Base-by-base conservation (phyloP, 169 alveolate genomes). In the Ichthyophthirius multifiliis region DNA sequence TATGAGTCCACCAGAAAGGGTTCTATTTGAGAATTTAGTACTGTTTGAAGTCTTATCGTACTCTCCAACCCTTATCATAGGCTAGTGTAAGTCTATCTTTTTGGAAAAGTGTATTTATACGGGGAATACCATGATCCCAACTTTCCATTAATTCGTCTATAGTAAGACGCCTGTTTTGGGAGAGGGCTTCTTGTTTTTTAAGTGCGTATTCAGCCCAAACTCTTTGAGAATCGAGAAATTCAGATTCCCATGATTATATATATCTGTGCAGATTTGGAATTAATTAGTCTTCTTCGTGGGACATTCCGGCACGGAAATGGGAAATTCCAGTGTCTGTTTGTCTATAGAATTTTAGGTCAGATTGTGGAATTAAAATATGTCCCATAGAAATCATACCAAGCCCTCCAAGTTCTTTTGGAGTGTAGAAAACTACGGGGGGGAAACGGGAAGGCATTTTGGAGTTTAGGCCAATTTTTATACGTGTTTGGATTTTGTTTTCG, bases 1-100 rank as follows among this genome's bases (percentile, higher is more conserved):
- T 99, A 85, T 98, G 99, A n/a, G 99, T 99, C 99, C 99, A 99
- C 99, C 99, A 99, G 89, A 99, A 99, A 34, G 99, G 99, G 83
- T 99, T 98, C 82, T 97, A 93, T 84, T 97, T 97, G 82, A 97
- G 88, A 75, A 96, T 89, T 90, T 98, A 99, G 88, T 96, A 99
- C 88, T 98, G 98, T 84, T 98, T 98, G 91, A 98, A 99, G 78
- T 98, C 99, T 84, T 98, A 98, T 71, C 99, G 93, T 45, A 99
- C 98, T 86, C 99, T 95, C 99, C 99, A 99, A 13, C 99, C 99
- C 93, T 99, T 99, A 93, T 99, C 99, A 92, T 98, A 99, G 39
- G 99, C 99, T 81, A 99, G 90, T 13, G 99, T 99, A 67, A 98
- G 99, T 74, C 99, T 87, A 83, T 99, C 99, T 89, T 98, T 99